Conservation (phyloP, 176 grass and related monocot species). For the Carex littledalei region DNA sequence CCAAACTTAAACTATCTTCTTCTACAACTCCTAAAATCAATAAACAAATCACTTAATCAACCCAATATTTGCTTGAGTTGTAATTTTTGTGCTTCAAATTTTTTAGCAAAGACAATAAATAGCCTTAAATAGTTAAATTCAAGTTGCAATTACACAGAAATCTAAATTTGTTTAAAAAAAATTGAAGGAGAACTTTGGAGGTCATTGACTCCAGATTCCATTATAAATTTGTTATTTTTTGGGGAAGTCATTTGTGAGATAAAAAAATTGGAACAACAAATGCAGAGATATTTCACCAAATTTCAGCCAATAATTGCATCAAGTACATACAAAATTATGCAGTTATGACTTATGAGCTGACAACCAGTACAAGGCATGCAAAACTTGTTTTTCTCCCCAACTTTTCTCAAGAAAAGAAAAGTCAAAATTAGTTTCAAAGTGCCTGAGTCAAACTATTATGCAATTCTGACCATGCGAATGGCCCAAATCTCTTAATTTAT, state of each 20-base stretch:
- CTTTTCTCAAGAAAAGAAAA: background rate
- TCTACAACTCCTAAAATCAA: no score
- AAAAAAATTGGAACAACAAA: background rate
- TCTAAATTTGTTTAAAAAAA: no score
- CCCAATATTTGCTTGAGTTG: no score
- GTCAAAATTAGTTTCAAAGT: background rate
- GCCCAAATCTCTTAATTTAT: slow-evolving; percentile 1
- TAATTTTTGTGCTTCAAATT: background rate
- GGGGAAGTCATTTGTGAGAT: background rate
- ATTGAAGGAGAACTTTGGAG: no score
- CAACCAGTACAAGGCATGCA: background rate
- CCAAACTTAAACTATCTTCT: no score
- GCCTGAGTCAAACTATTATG: background rate
- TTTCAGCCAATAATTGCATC: slow-evolving; percentile 7
- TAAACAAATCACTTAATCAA: no score
- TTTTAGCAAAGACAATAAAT: background rate
- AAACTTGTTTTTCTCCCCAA: background rate
- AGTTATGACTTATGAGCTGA: background rate
- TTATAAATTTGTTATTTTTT: background rate
- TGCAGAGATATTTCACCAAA: background rate
- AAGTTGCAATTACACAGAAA: background rate
- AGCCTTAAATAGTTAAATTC: background rate
- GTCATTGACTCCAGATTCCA: no score
- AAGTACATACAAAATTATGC: background rate
- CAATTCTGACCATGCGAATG: slow-evolving; percentile 1